phyloP scores from a whole-genome alignment of 1,139 yeast genomes.

The Sporopachydermia cereana region DNA sequence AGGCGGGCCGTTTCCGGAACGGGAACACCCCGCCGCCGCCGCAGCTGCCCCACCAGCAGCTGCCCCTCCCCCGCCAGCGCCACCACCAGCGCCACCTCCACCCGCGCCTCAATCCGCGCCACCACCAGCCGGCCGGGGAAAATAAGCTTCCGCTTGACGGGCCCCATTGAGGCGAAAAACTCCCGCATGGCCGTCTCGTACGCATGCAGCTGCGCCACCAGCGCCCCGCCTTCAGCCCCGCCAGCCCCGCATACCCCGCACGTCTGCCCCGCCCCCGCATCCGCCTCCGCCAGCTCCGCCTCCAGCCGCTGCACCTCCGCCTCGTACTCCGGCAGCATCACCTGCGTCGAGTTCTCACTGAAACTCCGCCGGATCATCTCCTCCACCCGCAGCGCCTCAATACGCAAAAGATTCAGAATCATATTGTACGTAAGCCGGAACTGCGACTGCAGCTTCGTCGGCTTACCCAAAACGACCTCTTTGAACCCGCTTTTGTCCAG shows the following conservation, averaged over 20 bases:
- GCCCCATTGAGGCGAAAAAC: background rate
- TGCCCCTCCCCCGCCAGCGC: background rate
- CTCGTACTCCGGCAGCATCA: constrained; percentile 78
- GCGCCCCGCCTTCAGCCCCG: constrained; percentile 34
- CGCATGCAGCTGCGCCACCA: constrained; percentile 25
- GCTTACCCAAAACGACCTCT: constrained; percentile 74
- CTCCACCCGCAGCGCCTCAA: constrained; percentile 89
- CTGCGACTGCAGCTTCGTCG: constrained; percentile 83
- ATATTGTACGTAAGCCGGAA: constrained; percentile 90
- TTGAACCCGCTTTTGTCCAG: constrained; percentile 40
- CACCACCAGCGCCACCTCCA: background rate
- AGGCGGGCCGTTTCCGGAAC: background rate
- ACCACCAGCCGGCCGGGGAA: background rate
- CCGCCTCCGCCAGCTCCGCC: constrained; percentile 37
- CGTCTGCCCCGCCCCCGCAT: constrained; percentile 29
- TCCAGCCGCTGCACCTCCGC: constrained; percentile 45
- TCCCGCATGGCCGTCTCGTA: constrained; percentile 26
- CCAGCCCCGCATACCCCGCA: constrained; percentile 27
- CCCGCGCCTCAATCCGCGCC: background rate
- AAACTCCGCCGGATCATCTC: constrained; percentile 96
- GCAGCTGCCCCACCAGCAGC: background rate
- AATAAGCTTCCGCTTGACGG: background rate
- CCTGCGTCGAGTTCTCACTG: constrained; percentile 82
- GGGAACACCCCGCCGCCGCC: background rate
- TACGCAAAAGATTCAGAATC: constrained; percentile 84